Evolutionary conservation across 1,284 basidiomycete species (phyloP), one percentile per base, ranked within the genome.

Genomic region (Rhodotorula sp.): DNA sequence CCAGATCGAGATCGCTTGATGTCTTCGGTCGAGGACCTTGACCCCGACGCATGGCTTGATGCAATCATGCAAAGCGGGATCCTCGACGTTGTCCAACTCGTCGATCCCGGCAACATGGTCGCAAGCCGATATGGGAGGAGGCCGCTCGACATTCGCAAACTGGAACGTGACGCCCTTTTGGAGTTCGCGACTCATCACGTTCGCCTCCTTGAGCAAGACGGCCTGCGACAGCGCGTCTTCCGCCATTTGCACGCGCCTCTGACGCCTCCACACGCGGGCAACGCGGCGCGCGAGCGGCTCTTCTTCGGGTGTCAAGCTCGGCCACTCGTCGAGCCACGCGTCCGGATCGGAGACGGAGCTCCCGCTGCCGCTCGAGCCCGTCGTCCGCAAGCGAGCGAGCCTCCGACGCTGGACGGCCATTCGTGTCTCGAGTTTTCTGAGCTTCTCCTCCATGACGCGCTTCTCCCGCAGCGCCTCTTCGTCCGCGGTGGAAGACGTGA

Each of bases 31-130:
- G 43, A 97, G 84, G 54, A 98, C 90, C 81, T 95, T 97, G 82
- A 97, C 85, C 49, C 89, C 91, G 26, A 95, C 89, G 38, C 89
- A 90, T 0, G 95, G 92, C 75, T 93, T 91, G 2, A 87, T 88
- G 15, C 86, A 83, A 12, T 87, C 88, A 3, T 87, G 85, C 3
- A 90, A 84, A 6, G 88, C 85, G 3, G 89, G 87, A 80, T 93
- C 91, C 28, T 89, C 86, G n/a, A 93, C 90, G 76, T 97, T 93
- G 45, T 95, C 95, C 79, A 97, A 92, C 79, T 94, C 90, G 57
- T 59, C 90, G 54, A 97, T 83, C 4, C 92, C 92, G 34, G 90
- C 90, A 71, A 94, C 90, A 38, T 89, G 88, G 79, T 94, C 93
- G 55, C 93, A 85, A 5, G 90, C 89, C 23, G 94, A 97, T 23